Conservation (phyloP, 768 basidiomycete species). For the Tulasnella calospora region DNA sequence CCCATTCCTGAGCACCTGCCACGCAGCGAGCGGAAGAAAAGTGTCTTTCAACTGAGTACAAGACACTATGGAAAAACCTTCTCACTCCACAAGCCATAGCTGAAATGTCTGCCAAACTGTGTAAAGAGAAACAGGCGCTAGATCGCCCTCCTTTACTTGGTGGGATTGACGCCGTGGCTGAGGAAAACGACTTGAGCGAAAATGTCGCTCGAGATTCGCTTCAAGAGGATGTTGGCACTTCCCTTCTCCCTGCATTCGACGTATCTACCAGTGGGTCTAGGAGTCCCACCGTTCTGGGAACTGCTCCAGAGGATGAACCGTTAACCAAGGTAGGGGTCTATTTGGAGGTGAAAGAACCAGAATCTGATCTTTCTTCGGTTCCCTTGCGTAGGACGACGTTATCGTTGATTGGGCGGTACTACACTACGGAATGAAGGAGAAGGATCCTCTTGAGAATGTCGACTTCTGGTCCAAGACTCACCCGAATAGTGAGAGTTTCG, state of each 20-base stretch:
- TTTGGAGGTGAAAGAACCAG: too few relatives aligned
- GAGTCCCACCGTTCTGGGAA: conserved; percentile 39
- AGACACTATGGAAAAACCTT: conserved; percentile 26
- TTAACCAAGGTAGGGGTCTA: background rate
- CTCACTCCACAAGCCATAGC: conserved; percentile 25
- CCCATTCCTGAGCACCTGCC: background rate
- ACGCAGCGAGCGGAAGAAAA: conserved; percentile 54
- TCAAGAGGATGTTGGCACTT: background rate
- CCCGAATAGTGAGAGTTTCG: conserved; percentile 44
- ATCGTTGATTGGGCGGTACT: conserved; percentile 60
- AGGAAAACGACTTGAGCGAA: conserved; percentile 4
- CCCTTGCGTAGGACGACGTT: conserved; percentile 41
- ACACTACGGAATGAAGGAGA: conserved; percentile 71
- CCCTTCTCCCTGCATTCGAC: background rate
- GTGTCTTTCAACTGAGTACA: conserved; percentile 40
- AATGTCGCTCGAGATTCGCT: background rate
- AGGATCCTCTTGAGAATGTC: conserved; percentile 63
- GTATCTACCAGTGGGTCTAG: background rate
- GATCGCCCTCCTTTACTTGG: background rate
- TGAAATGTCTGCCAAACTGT: conserved; percentile 12
- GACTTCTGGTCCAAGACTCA: conserved; percentile 69
- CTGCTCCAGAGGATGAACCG: conserved; percentile 8
- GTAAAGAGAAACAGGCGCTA: background rate
- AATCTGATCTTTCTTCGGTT: background rate
- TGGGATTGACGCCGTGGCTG: background rate